Evolutionary conservation across 1,284 basidiomycete genomes (phyloP).

Genomic region (Ustilago esculenta): DNA sequence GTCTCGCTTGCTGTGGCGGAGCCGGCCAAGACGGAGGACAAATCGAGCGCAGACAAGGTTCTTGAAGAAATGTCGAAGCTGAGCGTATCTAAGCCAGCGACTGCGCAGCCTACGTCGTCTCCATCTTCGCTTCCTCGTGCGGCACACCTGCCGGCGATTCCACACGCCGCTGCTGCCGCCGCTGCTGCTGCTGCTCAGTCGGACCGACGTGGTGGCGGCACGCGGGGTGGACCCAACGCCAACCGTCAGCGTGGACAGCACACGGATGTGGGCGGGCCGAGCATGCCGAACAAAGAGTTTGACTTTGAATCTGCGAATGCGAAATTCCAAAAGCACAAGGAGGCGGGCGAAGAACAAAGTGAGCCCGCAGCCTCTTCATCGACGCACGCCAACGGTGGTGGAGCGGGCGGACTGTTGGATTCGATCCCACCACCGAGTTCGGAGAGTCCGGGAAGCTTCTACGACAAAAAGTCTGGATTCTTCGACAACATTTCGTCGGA

Average conservation of each 20-base stretch:
- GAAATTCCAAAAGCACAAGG: constrained; percentile 57
- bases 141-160: constrained; percentile 46
- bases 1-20: constrained; percentile 16
- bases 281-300: constrained; percentile 57
- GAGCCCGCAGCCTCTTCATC: constrained; percentile 1
- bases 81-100: constrained; percentile 33
- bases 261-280: constrained; percentile 20
- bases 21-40: constrained; percentile 12
- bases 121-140: constrained; percentile 30
- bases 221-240: constrained; percentile 3
- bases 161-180: constrained; percentile 51
- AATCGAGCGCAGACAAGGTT: constrained; percentile 48
- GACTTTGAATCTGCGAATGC: constrained; percentile 66
- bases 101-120: constrained; percentile 17
- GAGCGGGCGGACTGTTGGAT: constrained; percentile 42
- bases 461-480: constrained; percentile 64
- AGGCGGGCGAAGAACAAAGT: background rate
- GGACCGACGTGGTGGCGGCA: constrained; percentile 15
- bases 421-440: constrained; percentile 54
- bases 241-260: background rate
- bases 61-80: constrained; percentile 56
- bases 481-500: constrained; percentile 65
- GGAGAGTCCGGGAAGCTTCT: constrained; percentile 48
- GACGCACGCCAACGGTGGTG: constrained; percentile 1
- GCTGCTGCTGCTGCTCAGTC: constrained; percentile 25